Evolutionary conservation across 2,329 filamentous ascomycete species (phyloP), one percentile per base, ranked within the genome.

Genomic region (Myriosclerotinia scirpicola): DNA sequence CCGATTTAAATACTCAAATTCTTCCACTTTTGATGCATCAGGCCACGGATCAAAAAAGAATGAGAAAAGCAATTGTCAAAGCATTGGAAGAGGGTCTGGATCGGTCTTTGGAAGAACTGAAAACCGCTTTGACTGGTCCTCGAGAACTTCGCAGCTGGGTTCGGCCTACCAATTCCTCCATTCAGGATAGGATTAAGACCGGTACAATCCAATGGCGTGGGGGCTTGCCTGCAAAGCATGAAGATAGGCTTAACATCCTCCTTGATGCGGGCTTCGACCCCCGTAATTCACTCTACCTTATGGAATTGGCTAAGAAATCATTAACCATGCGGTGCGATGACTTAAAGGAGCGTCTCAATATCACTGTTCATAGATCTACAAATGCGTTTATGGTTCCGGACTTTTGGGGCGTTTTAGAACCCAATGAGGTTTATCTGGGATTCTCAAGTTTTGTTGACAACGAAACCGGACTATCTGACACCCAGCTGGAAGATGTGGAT

Each of bases 331-430:
- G 71, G 61, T 73, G 73, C 30, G 67, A 73, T 1, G 68, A 72
- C 4, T 0, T 81, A 75, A 84, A 85, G 68, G 75, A 80, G 1
- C 85, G 84, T 66, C 78, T 90, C 64, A 87, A 86, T 58, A 84
- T 92, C 59, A 82, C 80, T 0, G 78, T 92, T 0, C 82, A 83
- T 0, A 81, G 82, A 9, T 90, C 89, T 0, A 85, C 88, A 0
- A 87, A 85, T 55, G 78, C 87, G 0, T 85, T 83, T 67, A 92
- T 92, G 78, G 82, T 91, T 0, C 84, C 88, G 0, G 91, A 94
- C 74, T 91, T 90, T 34, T 78, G 78, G 0, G 83, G 82, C 0
- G 78, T 85, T 0, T 75, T 94, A 0, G 77, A 84, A 60, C 87
- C 89, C 50, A 85, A 84, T 1, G 87, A 93, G 70, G 81, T 93